Percentiles rank a stretch among this genome's conserved stretches.
These are phyloP conservation scores for Macaranga tanarius DNA, from an alignment of 441 rosid genomes.

Conservation along the genomic window DNA sequence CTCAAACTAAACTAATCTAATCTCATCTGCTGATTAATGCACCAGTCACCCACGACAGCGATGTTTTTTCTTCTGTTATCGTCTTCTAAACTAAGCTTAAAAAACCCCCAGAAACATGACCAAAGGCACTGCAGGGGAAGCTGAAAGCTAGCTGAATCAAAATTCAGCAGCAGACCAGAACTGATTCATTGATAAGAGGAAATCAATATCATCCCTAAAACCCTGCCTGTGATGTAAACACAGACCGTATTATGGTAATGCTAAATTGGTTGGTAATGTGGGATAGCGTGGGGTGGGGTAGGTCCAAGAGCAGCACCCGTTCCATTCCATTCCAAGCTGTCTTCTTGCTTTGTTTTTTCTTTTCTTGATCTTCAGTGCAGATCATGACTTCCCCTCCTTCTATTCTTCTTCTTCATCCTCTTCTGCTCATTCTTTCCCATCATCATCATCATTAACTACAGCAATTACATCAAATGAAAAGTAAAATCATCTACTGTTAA, in stretches of 20 bases:
- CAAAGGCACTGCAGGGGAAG: no score
- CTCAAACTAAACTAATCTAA: no score
- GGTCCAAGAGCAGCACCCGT: conserved; percentile 10
- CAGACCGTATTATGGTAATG: no score
- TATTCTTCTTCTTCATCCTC: background rate
- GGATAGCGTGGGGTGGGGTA: background rate
- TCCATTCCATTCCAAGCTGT: conserved; percentile 23
- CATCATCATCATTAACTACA: background rate
- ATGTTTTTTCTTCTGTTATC: background rate
- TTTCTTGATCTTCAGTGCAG: conserved; percentile 13
- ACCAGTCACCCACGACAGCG: conserved; percentile 7
- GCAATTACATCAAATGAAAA: background rate
- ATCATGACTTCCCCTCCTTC: conserved; percentile 22
- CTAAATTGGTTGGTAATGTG: no score
- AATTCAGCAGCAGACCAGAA: no score
- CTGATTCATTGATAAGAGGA: no score
- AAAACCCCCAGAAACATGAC: no score
- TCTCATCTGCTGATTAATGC: conserved; percentile 16
- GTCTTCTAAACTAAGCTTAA: no score
- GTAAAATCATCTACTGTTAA: background rate
- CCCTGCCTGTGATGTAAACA: no score
- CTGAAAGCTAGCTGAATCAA: no score
- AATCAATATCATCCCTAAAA: no score
- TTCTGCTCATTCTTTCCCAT: background rate
- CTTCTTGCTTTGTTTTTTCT: background rate